phyloP scores from a whole-genome alignment of 495 filamentous ascomycete genomes.

The Jackrogersella multiformis region DNA sequence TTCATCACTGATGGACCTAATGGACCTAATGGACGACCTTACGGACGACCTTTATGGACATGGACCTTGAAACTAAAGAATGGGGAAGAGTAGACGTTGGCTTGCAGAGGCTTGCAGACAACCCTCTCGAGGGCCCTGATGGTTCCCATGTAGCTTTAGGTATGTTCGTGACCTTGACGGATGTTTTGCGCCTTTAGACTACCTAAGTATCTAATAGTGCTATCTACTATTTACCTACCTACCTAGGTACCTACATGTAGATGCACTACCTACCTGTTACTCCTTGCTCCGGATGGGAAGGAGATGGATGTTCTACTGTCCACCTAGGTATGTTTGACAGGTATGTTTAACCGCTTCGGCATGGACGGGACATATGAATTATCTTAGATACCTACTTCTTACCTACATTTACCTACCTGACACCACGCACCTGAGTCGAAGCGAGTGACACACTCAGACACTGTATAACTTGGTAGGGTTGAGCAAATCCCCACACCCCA shows the following conservation, averaged over 20 bases:
- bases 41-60: no score
- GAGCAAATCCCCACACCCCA: conserved; percentile 35
- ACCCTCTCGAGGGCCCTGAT: conserved; percentile 30
- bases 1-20: conserved; percentile 19
- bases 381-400: no score
- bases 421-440: conserved; percentile 24
- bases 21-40: no score
- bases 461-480: conserved; percentile 35
- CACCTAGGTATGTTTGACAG: no score
- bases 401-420: no score
- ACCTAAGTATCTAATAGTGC: no score
- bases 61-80: no score
- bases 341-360: conserved; percentile 41
- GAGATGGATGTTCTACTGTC: no score
- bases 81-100: not conserved
- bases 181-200: not conserved
- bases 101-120: conserved; percentile 6
- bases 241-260: no score
- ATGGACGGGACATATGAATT: no score
- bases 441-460: conserved; percentile 43
- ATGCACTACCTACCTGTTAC: not conserved
- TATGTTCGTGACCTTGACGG: conserved; percentile 1
- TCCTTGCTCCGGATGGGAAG: no score
- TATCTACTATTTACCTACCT: no score
- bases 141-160: conserved; percentile 17